phyloP scores from a whole-genome alignment of 139 green algal species.

The Volvox reticuliferus region DNA sequence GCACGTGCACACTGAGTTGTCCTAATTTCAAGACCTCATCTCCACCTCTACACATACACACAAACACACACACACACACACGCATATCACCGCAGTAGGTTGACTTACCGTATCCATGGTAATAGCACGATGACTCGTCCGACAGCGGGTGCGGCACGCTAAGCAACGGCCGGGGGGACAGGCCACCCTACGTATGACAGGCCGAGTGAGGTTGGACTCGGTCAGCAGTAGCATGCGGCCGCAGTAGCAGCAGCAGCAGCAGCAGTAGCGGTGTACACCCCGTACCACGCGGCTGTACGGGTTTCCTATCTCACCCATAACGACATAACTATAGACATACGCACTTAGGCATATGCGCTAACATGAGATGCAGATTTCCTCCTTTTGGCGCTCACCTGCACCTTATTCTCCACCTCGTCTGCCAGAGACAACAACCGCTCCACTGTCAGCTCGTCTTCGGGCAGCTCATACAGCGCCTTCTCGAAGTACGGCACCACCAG shows the following conservation, averaged over 20 bases:
- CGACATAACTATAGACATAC: too few species aligned
- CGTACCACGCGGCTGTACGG: too few species aligned
- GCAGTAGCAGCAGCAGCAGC: too few species aligned
- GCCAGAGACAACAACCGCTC: slow-evolving; percentile 71
- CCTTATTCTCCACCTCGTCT: slow-evolving; percentile 74
- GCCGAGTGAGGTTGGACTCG: too few species aligned
- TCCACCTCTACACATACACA: neutral
- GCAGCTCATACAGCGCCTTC: slow-evolving; percentile 85
- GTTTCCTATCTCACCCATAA: too few species aligned
- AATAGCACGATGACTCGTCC: slow-evolving; percentile 84
- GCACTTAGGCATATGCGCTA: too few species aligned
- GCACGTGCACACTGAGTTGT: too few species aligned
- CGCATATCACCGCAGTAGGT: neutral
- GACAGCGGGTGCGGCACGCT: slow-evolving; percentile 83
- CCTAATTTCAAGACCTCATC: too few species aligned
- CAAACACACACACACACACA: neutral
- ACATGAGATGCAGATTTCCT: too few species aligned
- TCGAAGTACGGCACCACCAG: slow-evolving; percentile 89
- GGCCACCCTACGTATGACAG: slow-evolving; percentile 52
- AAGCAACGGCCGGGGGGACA: slow-evolving; percentile 67
- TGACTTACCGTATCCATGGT: slow-evolving; percentile 70
- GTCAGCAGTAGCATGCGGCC: too few species aligned
- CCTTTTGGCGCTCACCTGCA: slow-evolving; percentile 63
- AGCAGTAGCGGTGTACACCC: too few species aligned
- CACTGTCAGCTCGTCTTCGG: slow-evolving; percentile 61